These are phyloP conservation scores for Skeletonema menzelii DNA, from an alignment of 108 stramenopile genomes.

Conservation along the genomic window DNA sequence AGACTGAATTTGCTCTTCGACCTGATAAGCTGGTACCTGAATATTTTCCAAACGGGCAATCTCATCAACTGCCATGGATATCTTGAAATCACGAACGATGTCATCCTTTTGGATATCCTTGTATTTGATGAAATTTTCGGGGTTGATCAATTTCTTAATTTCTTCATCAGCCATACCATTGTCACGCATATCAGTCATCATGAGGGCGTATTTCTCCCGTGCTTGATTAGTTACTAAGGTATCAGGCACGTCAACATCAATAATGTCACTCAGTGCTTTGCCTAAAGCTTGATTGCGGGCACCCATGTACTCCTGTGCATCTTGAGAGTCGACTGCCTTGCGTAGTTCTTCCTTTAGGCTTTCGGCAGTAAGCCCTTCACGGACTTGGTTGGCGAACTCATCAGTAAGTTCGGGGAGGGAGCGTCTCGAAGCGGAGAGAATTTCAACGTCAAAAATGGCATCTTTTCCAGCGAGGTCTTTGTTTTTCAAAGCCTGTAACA, in stretches of 20 bases:
- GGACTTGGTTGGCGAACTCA: slow-evolving; percentile 85
- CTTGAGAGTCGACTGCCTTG: slow-evolving; percentile 88
- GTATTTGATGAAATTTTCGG: slow-evolving; percentile 95
- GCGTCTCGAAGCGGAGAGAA: slow-evolving; percentile 71
- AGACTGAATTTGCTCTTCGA: slow-evolving; percentile 81
- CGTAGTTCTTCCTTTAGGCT: slow-evolving; percentile 75
- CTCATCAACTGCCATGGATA: slow-evolving; percentile 86
- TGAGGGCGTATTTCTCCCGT: slow-evolving; percentile 93
- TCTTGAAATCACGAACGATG: slow-evolving; percentile 81
- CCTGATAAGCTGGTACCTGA: slow-evolving; percentile 75
- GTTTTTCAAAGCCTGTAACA: slow-evolving; percentile 67
- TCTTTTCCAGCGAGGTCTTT: slow-evolving; percentile 85
- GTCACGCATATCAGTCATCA: slow-evolving; percentile 94
- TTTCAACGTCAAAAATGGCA: slow-evolving; percentile 91
- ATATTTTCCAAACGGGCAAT: slow-evolving; percentile 81
- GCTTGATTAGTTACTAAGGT: slow-evolving; percentile 90
- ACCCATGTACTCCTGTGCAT: slow-evolving; percentile 78
- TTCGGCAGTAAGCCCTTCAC: slow-evolving; percentile 81
- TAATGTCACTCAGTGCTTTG: slow-evolving; percentile 63
- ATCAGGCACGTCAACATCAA: slow-evolving; percentile 90
- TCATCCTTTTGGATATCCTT: slow-evolving; percentile 82
- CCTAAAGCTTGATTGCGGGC: slow-evolving; percentile 84
- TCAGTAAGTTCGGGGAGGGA: slow-evolving; percentile 87
- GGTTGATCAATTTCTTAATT: slow-evolving; percentile 88
- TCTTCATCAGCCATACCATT: slow-evolving; percentile 89